phyloP scores from a whole-genome alignment of 2,329 filamentous ascomycete genomes.

The Microcyclosporella mali region DNA sequence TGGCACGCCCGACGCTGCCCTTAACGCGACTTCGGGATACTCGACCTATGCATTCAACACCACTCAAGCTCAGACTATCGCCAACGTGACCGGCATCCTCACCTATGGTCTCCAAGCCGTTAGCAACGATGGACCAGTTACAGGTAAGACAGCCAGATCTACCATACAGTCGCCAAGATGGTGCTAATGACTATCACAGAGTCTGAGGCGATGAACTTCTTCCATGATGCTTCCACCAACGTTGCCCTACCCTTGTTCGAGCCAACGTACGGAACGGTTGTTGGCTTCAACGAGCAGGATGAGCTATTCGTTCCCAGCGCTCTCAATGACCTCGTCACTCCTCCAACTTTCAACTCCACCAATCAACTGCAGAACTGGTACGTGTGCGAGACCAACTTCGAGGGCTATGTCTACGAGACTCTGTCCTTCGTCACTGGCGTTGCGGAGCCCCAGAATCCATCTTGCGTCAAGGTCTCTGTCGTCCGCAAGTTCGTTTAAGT shows the following conservation, averaged over 20 bases:
- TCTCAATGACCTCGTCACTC: slow-evolving; percentile 35
- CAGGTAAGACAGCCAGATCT: slow-evolving; percentile 1
- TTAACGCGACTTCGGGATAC: not conserved
- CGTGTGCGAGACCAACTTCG: slow-evolving; percentile 37
- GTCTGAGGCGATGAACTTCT: slow-evolving; percentile 30
- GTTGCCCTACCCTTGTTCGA: slow-evolving; percentile 39
- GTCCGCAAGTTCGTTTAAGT: slow-evolving; percentile 9
- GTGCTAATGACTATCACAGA: slow-evolving; percentile 3
- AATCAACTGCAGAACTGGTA: slow-evolving; percentile 40
- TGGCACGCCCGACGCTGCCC: slow-evolving; percentile 6
- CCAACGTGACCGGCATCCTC: slow-evolving; percentile 22
- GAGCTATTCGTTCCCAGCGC: slow-evolving; percentile 37
- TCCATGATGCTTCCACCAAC: slow-evolving; percentile 35
- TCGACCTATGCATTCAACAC: slow-evolving; percentile 21
- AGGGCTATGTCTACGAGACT: slow-evolving; percentile 39
- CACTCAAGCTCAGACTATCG: slow-evolving; percentile 6
- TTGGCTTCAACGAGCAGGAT: slow-evolving; percentile 38
- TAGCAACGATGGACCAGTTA: slow-evolving; percentile 16
- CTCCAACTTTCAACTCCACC: slow-evolving; percentile 22
- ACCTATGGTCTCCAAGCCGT: slow-evolving; percentile 28
- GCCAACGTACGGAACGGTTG: slow-evolving; percentile 22
- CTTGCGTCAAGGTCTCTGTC: slow-evolving; percentile 40
- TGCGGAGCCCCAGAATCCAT: slow-evolving; percentile 40
- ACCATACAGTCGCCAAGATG: not conserved
- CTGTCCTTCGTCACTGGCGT: slow-evolving; percentile 40